A percentile compares a stretch with the other conserved stretches of the same genome.
These are phyloP conservation scores for Hypoxylon sp. DNA, from an alignment of 2,329 filamentous ascomycete genomes.

Conservation along the genomic window DNA sequence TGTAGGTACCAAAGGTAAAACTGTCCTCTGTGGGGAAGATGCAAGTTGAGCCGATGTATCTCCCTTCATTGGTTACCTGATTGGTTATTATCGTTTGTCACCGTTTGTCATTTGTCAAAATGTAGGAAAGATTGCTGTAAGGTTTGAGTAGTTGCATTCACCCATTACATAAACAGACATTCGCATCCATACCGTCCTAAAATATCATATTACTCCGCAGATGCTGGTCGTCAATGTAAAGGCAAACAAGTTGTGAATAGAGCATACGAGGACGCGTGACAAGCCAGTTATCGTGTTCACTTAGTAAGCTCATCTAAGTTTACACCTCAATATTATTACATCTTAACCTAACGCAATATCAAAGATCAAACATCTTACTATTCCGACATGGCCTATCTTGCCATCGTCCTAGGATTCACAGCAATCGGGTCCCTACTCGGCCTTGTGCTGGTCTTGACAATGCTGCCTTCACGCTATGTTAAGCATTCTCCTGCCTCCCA, in stretches of 20 bases:
- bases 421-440: conserved; percentile 51
- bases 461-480: conserved; percentile 58
- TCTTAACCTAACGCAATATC: conserved; percentile 1
- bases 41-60: background rate
- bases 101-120: conserved; percentile 6
- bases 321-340: background rate
- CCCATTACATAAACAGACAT: conserved; percentile 15
- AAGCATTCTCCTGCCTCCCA: conserved; percentile 54
- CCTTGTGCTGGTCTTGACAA: conserved; percentile 52
- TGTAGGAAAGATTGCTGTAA: conserved; percentile 15
- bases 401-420: conserved; percentile 49
- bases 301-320: conserved; percentile 29
- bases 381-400: conserved; percentile 48
- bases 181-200: background rate
- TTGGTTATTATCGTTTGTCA: conserved; percentile 1
- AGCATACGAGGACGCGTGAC: background rate
- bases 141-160: conserved; percentile 22
- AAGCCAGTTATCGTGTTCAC: conserved; percentile 9
- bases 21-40: conserved; percentile 24
- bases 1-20: conserved; percentile 28
- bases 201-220: conserved; percentile 13
- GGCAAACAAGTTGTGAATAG: conserved; percentile 1
- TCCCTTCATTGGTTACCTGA: conserved; percentile 6
- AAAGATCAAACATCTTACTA: conserved; percentile 32
- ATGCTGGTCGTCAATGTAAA: background rate